Base-by-base conservation (phyloP, 805 yeast genomes). In the Myxozyma sirexii region DNA sequence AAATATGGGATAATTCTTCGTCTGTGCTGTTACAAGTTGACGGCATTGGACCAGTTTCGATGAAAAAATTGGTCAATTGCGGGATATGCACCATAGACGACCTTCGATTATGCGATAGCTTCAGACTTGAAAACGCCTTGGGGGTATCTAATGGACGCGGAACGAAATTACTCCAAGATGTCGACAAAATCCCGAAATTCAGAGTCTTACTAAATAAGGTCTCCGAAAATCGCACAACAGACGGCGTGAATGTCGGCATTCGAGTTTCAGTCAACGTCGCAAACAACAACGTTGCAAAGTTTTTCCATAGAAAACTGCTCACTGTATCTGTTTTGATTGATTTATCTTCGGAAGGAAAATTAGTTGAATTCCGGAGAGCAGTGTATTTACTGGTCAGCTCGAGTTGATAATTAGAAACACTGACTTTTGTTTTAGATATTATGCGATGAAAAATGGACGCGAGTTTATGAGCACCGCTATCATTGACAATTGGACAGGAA, bases 1-100 rank as follows among this genome's bases (percentile, higher is more conserved):
- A 72, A 58, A 75, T 83, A 15, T 82, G 87, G 87, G 85, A 81
- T 60, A 78, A 76, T 53, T 67, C 78, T 0, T 68, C 80, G 0
- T 73, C 75, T 67, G 77, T 76, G 3, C 67, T 82, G n/a, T 69
- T 77, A 50, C 86, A 83, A 56, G 54, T 83, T 10, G 78, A 78
- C 27, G 80, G 79, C 4, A 70, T 83, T 21, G 84, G 83, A 0
- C 58, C 76, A 1, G 76, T 73, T 0, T 71, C 77, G 26, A 76
- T 79, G 0, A 69, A 77, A 41, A 76, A 74, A 46, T 71, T 81
- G 53, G 70, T 71, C 0, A 73, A 70, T 21, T 74, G 74, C 7
- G 71, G 75, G n/a, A 62, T 82, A 1, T 56, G 51, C 2, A 64
- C 67, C 1, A 69, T 82, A 24, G 59, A 67, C 1, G 75, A 78